A percentile compares a stretch with the other conserved stretches of the same genome.
Evolutionary conservation across 495 filamentous ascomycete species (phyloP).

Genomic region (Bacidia rubella): DNA sequence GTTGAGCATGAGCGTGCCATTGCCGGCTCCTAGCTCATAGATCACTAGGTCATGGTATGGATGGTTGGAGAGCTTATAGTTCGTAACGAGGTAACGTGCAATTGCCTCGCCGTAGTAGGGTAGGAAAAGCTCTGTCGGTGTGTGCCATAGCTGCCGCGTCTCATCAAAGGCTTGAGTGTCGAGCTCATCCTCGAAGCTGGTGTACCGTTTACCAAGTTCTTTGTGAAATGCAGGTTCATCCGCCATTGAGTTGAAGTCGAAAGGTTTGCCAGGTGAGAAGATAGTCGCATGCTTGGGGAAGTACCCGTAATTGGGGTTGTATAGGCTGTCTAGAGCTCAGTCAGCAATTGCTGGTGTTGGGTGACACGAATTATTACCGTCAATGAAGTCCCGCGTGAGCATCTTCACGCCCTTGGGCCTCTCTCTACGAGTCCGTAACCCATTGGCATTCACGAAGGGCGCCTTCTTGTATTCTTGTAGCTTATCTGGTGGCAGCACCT

Average conservation of each 20-base stretch:
- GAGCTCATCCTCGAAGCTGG: slow-evolving; percentile 75
- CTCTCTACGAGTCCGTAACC: slow-evolving; percentile 54
- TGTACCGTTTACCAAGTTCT: slow-evolving; percentile 64
- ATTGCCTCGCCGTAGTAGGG: slow-evolving; percentile 97
- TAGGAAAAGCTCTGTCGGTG: slow-evolving; percentile 90
- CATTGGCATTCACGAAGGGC: slow-evolving; percentile 71
- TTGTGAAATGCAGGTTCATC: slow-evolving; percentile 75
- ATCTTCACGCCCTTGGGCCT: slow-evolving; percentile 87
- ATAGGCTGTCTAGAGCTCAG: slow-evolving; percentile 63
- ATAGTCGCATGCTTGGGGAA: slow-evolving; percentile 97
- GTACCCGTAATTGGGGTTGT: slow-evolving; percentile 95
- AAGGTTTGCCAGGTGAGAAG: slow-evolving; percentile 85
- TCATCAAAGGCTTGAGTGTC: slow-evolving; percentile 56
- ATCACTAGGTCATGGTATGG: slow-evolving; percentile 96
- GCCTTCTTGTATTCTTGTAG: slow-evolving; percentile 63
- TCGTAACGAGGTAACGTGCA: slow-evolving; percentile 80
- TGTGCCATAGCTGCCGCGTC: slow-evolving; percentile 92
- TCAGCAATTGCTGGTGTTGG: neutral
- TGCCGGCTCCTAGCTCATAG: slow-evolving; percentile 96
- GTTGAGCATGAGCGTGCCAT: slow-evolving; percentile 96
- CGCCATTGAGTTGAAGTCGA: slow-evolving; percentile 66
- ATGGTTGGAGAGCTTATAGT: slow-evolving; percentile 88
- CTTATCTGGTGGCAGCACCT: slow-evolving; percentile 58
- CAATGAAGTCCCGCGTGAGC: slow-evolving; percentile 92
- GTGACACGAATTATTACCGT: slow-evolving; percentile 43